These are phyloP conservation scores for Marchantia paleacea DNA, from an alignment of 225 moss, liverwort and hornwort species.

Conservation along the genomic window DNA sequence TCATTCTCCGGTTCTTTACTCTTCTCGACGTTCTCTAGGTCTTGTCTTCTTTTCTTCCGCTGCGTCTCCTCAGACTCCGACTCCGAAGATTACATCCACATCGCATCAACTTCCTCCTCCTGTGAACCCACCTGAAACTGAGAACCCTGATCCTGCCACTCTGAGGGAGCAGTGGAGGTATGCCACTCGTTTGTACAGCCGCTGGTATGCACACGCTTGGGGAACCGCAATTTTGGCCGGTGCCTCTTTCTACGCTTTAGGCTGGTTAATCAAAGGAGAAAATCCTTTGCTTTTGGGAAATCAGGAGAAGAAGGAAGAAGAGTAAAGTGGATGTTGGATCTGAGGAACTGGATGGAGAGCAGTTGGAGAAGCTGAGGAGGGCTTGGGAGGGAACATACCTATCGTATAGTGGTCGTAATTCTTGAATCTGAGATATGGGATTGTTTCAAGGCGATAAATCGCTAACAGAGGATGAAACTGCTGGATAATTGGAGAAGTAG, in stretches of 20 bases:
- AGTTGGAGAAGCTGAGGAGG: too few species aligned
- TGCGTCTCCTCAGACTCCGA: background rate
- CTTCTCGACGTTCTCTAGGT: background rate
- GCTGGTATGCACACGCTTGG: conserved; percentile 87
- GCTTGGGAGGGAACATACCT: too few species aligned
- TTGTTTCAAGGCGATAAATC: too few species aligned
- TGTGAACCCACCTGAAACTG: conserved; percentile 71
- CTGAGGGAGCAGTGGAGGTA: conserved; percentile 78
- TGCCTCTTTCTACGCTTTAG: conserved; percentile 57
- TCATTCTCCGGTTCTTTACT: background rate
- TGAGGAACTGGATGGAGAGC: too few species aligned
- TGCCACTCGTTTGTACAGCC: conserved; percentile 65
- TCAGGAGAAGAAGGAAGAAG: conserved; percentile 43
- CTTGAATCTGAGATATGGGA: too few species aligned
- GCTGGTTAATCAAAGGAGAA: conserved; percentile 84
- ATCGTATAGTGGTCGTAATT: too few species aligned
- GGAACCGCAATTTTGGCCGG: conserved; percentile 88
- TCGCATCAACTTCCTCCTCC: conserved; percentile 41
- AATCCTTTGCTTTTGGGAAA: conserved; percentile 54
- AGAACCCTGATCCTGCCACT: conserved; percentile 68
- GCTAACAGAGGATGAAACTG: too few species aligned
- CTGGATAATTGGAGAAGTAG: too few species aligned
- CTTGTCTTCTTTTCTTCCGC: conserved; percentile 3
- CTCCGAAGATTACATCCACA: background rate
- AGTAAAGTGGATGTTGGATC: background rate